These are phyloP conservation scores for Exophiala phaeomuriformis DNA, from an alignment of 2,329 filamentous ascomycete genomes.

Conservation along the genomic window DNA sequence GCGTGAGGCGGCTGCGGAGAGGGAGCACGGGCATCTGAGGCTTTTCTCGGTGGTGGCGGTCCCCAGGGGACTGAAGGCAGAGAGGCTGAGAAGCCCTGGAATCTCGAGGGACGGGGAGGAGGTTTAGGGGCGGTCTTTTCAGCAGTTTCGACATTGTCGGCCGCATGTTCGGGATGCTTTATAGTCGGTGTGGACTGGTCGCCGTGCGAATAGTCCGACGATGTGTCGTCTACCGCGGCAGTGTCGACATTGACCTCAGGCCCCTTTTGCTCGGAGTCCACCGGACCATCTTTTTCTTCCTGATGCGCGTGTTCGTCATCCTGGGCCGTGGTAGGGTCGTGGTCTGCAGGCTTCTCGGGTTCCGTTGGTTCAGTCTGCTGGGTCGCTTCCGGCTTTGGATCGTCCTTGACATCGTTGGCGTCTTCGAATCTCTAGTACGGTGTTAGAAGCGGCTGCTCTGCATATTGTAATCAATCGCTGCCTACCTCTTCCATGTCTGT, in stretches of 20 bases:
- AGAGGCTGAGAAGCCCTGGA: constrained; percentile 64
- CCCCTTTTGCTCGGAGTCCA: constrained; percentile 2
- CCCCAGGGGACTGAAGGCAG: constrained; percentile 69
- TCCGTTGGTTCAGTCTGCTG: constrained; percentile 4
- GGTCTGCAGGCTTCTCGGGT: constrained; percentile 1
- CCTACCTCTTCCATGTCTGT: constrained; percentile 39
- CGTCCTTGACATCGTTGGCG: constrained; percentile 47
- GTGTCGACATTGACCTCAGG: constrained; percentile 4
- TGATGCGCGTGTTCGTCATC: constrained; percentile 3
- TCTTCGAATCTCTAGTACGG: constrained; percentile 73
- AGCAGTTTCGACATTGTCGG: constrained; percentile 18
- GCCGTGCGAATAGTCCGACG: constrained; percentile 1
- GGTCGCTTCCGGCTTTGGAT: constrained; percentile 10
- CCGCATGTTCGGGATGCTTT: constrained; percentile 4
- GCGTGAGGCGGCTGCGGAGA: constrained; percentile 30
- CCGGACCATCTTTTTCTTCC: constrained; percentile 6
- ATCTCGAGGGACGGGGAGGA: constrained; percentile 52
- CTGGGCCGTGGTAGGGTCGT: background rate
- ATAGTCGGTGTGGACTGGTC: constrained; percentile 11
- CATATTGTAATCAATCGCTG: constrained; percentile 3
- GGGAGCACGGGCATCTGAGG: constrained; percentile 27
- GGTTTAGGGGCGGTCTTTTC: constrained; percentile 32
- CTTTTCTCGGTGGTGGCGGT: constrained; percentile 33
- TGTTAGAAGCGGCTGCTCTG: constrained; percentile 1
- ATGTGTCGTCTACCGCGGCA: constrained; percentile 1